Evolutionary conservation across 1,139 yeast genomes (phyloP).

Genomic region (Arxiozyma slooffiae): DNA sequence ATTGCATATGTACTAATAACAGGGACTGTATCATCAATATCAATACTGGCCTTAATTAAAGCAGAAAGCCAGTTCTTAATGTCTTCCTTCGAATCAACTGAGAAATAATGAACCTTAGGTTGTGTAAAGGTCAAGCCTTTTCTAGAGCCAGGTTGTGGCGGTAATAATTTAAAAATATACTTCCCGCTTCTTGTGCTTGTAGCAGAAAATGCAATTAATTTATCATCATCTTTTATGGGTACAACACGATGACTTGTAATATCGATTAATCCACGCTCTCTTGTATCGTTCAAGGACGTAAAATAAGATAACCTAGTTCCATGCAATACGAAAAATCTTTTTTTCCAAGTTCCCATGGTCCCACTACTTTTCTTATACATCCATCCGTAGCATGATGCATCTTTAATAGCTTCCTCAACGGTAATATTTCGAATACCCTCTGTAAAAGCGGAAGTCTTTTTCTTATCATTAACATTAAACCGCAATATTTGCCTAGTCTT

Average conservation of each 20-base stretch:
- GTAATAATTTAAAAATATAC: constrained; percentile 82
- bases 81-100: constrained; percentile 82
- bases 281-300: constrained; percentile 59
- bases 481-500: background rate
- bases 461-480: constrained; percentile 31
- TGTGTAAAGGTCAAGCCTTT: constrained; percentile 94
- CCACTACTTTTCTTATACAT: constrained; percentile 87
- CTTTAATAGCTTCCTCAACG: constrained; percentile 67
- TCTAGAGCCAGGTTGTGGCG: constrained; percentile 96
- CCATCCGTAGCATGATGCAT: constrained; percentile 84
- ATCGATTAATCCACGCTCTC: constrained; percentile 87
- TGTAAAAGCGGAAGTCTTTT: constrained; percentile 77
- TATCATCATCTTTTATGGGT: constrained; percentile 63
- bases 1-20: constrained; percentile 87
- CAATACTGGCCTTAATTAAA: constrained; percentile 89
- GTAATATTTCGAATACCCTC: constrained; percentile 80
- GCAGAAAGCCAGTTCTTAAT: constrained; percentile 95
- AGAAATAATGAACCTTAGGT: constrained; percentile 90
- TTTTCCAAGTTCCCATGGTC: constrained; percentile 79
- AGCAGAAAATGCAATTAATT: constrained; percentile 75
- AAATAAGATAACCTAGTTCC: constrained; percentile 90
- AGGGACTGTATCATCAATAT: constrained; percentile 84
- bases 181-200: constrained; percentile 92
- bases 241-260: constrained; percentile 89
- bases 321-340: constrained; percentile 79